These are phyloP conservation scores for Myriosclerotinia curreyana DNA, from an alignment of 2,329 filamentous ascomycete genomes.

Conservation along the genomic window DNA sequence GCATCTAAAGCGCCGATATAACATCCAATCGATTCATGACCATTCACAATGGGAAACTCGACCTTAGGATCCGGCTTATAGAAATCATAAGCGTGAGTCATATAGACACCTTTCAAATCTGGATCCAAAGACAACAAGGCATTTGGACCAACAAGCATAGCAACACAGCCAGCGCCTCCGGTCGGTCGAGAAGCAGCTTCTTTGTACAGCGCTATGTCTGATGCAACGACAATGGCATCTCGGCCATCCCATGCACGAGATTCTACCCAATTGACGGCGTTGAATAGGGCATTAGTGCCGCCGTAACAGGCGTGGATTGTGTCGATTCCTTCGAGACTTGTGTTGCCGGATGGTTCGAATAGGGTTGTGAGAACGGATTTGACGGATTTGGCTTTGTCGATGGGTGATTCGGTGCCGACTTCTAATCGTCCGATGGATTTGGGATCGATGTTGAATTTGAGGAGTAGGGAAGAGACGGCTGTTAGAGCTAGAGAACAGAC, in stretches of 20 bases:
- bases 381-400: conserved; percentile 89
- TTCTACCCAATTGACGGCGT: conserved; percentile 72
- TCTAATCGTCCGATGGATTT: conserved; percentile 76
- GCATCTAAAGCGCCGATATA: conserved; percentile 11
- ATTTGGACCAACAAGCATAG: conserved; percentile 17
- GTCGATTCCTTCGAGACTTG: conserved; percentile 79
- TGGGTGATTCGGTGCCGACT: conserved; percentile 79
- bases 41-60: conserved; percentile 15
- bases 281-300: conserved; percentile 80
- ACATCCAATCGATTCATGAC: conserved; percentile 6
- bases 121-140: neutral
- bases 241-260: neutral
- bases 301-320: conserved; percentile 84
- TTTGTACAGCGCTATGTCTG: conserved; percentile 12
- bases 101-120: conserved; percentile 1
- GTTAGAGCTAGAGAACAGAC: conserved; percentile 85
- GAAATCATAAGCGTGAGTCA: conserved; percentile 17
- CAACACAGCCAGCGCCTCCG: conserved; percentile 11
- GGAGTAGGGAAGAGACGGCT: conserved; percentile 70
- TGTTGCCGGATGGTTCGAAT: conserved; percentile 66
- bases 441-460: conserved; percentile 79
- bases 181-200: conserved; percentile 8
- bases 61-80: conserved; percentile 9
- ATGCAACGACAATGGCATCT: conserved; percentile 12
- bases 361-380: conserved; percentile 86